Evolutionary conservation across 768 basidiomycete species (phyloP).

Genomic region (Punctularia strigosozonata): DNA sequence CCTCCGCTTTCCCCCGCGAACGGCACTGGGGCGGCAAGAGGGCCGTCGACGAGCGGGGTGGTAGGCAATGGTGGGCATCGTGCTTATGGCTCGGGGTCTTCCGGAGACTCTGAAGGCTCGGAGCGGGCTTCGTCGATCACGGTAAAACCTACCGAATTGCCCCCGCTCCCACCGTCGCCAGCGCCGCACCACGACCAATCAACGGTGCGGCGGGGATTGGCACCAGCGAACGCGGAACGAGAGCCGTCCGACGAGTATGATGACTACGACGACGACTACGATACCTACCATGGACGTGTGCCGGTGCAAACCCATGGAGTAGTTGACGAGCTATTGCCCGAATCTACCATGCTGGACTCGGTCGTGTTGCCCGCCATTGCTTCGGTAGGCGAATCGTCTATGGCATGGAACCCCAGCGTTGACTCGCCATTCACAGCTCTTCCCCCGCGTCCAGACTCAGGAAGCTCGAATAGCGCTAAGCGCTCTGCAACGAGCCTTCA

Average conservation of each 20-base stretch:
- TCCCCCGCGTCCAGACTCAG: constrained; percentile 86
- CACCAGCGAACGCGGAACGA: constrained; percentile 21
- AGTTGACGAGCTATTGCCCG: constrained; percentile 41
- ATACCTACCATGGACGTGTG: constrained; percentile 22
- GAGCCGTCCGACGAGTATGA: constrained; percentile 56
- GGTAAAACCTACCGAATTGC: constrained; percentile 31
- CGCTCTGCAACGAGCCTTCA: constrained; percentile 82
- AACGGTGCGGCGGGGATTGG: constrained; percentile 44
- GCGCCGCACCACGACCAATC: constrained; percentile 43
- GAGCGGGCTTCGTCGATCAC: constrained; percentile 26
- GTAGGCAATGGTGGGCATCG: constrained; percentile 48
- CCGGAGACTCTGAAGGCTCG: constrained; percentile 10
- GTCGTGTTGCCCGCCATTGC: constrained; percentile 95
- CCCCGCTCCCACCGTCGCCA: constrained; percentile 33
- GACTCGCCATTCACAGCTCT: constrained; percentile 42
- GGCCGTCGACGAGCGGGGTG: too few relatives aligned
- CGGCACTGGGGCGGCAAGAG: too few relatives aligned
- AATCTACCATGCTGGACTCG: constrained; percentile 90
- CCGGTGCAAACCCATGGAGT: constrained; percentile 19
- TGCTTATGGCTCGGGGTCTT: constrained; percentile 23
- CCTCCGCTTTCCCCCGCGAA: constrained; percentile 68
- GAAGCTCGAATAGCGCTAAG: constrained; percentile 82
- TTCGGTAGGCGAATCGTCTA: constrained; percentile 45
- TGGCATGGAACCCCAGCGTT: background rate
- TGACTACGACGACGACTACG: constrained; percentile 46